phyloP scores from a whole-genome alignment of 352 stramenopile species.

The Thraustochytrium sp. region DNA sequence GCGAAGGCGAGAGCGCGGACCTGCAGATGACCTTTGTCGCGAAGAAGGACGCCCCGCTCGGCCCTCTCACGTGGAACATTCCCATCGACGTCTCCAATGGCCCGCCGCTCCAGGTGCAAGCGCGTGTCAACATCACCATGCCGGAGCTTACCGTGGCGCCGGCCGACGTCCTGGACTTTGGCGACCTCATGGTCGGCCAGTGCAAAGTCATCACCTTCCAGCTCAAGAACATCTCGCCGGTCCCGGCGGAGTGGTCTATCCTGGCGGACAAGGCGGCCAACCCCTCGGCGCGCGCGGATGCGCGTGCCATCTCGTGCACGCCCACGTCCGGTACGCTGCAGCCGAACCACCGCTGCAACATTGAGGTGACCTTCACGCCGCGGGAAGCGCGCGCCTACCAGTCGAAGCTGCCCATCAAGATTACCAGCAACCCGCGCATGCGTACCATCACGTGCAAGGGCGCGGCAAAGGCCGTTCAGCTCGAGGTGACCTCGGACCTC shows the following conservation, averaged over 20 bases:
- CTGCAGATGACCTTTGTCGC: constrained; percentile 27
- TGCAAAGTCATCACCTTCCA: constrained; percentile 77
- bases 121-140: constrained; percentile 79
- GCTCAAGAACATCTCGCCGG: constrained; percentile 77
- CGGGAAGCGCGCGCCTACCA: constrained; percentile 66
- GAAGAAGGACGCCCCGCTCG: constrained; percentile 70
- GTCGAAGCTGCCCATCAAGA: constrained; percentile 77
- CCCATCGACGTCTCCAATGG: constrained; percentile 81
- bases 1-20: neutral
- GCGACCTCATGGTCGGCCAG: constrained; percentile 69
- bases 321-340: constrained; percentile 66
- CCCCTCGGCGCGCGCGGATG: constrained; percentile 55
- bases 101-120: constrained; percentile 69
- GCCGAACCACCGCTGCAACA: constrained; percentile 68
- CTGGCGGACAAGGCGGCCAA: constrained; percentile 72
- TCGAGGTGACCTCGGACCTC: constrained; percentile 71
- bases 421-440: constrained; percentile 67
- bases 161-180: constrained; percentile 76
- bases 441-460: constrained; percentile 67
- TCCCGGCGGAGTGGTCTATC: constrained; percentile 79
- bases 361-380: constrained; percentile 81
- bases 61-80: constrained; percentile 67
- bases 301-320: constrained; percentile 68
- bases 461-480: constrained; percentile 65
- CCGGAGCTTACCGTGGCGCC: constrained; percentile 73